Percentiles rank a stretch among this genome's conserved stretches.
These are phyloP conservation scores for Capsicum chinense DNA, from an alignment of 257 asterid species.

Conservation along the genomic window DNA sequence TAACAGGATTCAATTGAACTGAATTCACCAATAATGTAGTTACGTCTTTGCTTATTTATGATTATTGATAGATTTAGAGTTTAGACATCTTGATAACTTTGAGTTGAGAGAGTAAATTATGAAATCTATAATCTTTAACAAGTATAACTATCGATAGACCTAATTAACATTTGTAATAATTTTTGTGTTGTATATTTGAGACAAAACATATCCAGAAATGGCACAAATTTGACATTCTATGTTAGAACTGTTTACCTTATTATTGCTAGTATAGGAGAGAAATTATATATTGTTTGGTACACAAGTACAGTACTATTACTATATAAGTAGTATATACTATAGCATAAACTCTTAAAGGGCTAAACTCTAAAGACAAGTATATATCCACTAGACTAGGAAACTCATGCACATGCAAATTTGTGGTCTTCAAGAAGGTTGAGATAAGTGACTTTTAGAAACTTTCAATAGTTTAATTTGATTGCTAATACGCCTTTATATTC, in stretches of 20 bases:
- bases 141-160: neutral
- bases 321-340: neutral
- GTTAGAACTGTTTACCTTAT: neutral
- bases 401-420: conserved; percentile 16
- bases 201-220: neutral
- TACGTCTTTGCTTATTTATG: no score
- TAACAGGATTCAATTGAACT: neutral
- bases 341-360: neutral
- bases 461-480: neutral
- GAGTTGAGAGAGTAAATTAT: neutral
- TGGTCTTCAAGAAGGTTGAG: neutral
- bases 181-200: neutral
- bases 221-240: neutral
- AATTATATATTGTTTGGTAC: neutral
- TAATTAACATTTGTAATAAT: neutral
- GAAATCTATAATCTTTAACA: neutral
- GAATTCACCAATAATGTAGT: neutral
- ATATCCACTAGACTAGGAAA: neutral
- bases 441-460: neutral
- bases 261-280: no score
- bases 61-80: no score
- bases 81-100: neutral
- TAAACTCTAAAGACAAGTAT: neutral
- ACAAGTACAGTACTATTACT: neutral
- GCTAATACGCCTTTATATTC: neutral